A percentile compares a stretch with the other conserved stretches of the same genome.
phyloP scores from a whole-genome alignment of 2,329 filamentous ascomycete species.

The Sphaerulina populicola region DNA sequence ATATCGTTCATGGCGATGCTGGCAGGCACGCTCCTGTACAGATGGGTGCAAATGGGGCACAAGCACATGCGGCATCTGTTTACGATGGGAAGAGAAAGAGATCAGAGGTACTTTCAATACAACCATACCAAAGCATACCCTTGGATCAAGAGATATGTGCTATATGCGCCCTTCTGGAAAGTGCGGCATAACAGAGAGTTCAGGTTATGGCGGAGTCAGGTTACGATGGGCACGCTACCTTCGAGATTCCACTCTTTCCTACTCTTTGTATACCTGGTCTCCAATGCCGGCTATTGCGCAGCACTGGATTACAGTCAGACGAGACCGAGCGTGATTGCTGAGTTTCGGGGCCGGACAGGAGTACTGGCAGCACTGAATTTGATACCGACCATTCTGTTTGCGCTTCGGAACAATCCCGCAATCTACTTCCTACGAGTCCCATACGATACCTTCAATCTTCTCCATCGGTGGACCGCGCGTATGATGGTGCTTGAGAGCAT shows the following conservation, averaged over 20 bases:
- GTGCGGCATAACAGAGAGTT: slow-evolving; percentile 62
- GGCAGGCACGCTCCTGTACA: slow-evolving; percentile 35
- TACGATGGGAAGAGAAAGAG: slow-evolving; percentile 36
- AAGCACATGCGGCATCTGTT: slow-evolving; percentile 41
- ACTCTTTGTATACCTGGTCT: slow-evolving; percentile 57
- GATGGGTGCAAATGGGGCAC: slow-evolving; percentile 37
- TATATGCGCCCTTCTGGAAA: slow-evolving; percentile 62
- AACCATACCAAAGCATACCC: slow-evolving; percentile 44
- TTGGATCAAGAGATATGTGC: slow-evolving; percentile 55
- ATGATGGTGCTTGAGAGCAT: slow-evolving; percentile 61
- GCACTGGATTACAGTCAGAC: slow-evolving; percentile 49
- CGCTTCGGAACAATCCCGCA: slow-evolving; percentile 85
- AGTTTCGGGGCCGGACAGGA: slow-evolving; percentile 77
- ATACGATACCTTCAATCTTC: slow-evolving; percentile 92
- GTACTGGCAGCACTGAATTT: slow-evolving; percentile 81
- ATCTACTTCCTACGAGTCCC: slow-evolving; percentile 75
- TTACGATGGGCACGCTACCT: slow-evolving; percentile 63
- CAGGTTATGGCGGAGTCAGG: slow-evolving; percentile 42
- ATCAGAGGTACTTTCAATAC: slow-evolving; percentile 41
- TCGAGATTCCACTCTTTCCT: slow-evolving; percentile 69
- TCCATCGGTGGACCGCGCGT: slow-evolving; percentile 76
- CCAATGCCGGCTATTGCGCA: slow-evolving; percentile 70
- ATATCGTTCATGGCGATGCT: slow-evolving; percentile 33
- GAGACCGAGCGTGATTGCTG: slow-evolving; percentile 55
- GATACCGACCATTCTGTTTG: slow-evolving; percentile 79